Conservation (phyloP, 2,329 filamentous ascomycete species). For the Diaporthe citrichinensis region DNA sequence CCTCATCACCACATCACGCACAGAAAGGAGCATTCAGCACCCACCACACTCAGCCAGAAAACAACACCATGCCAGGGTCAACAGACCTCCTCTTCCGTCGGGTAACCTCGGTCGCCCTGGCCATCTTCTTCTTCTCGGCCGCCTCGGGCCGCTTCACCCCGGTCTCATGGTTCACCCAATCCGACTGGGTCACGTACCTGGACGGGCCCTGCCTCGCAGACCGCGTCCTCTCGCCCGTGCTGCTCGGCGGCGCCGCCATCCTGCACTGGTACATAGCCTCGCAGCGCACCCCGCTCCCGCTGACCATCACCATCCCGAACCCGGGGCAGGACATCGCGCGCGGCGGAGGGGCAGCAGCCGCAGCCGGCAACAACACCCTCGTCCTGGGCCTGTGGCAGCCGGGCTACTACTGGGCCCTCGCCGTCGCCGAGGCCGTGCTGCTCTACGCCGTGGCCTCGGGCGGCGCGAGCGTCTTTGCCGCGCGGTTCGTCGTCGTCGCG, state of each 20-base stretch:
- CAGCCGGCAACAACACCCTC: not conserved
- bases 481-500: constrained; percentile 9
- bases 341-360: not conserved
- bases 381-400: constrained; percentile 39
- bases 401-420: constrained; percentile 37
- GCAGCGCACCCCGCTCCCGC: constrained; percentile 19
- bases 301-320: constrained; percentile 38
- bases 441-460: constrained; percentile 31
- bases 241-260: constrained; percentile 34
- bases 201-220: constrained; percentile 38
- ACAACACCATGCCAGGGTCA: not conserved
- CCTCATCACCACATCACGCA: not conserved
- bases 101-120: constrained; percentile 35
- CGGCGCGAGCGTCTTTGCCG: not conserved
- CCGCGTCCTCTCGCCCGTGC: constrained; percentile 37
- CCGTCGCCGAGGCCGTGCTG: constrained; percentile 35
- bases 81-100: constrained; percentile 37
- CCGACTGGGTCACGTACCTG: constrained; percentile 37
- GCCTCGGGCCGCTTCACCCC: constrained; percentile 28
- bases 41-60: not conserved
- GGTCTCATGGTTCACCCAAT: constrained; percentile 40
- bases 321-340: constrained; percentile 21
- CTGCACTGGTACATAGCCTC: constrained; percentile 42
- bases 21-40: not conserved
- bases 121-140: constrained; percentile 33